Percentiles rank a stretch among this genome's conserved stretches.
Evolutionary conservation across 805 yeast species (phyloP).

Genomic region (Nakazawaea ishiwadae): DNA sequence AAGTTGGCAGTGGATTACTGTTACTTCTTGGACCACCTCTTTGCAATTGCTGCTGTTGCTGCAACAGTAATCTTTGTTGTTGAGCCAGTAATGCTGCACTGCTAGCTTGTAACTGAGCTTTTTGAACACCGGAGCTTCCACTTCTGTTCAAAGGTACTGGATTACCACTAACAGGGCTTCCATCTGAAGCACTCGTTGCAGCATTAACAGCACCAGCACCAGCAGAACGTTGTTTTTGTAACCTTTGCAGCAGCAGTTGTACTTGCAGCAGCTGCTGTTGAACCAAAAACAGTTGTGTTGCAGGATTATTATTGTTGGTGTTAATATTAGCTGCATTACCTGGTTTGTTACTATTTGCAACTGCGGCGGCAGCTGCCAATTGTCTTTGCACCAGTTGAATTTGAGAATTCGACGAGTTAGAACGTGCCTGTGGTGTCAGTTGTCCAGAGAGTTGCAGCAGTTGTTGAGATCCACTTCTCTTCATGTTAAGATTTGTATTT

Average conservation of each 20-base stretch:
- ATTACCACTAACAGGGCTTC: not conserved
- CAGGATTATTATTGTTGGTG: not conserved
- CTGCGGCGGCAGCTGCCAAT: conserved; percentile 12
- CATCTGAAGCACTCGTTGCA: conserved; percentile 1
- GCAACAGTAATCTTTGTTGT: conserved; percentile 11
- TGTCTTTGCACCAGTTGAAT: conserved; percentile 12
- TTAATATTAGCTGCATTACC: conserved; percentile 11
- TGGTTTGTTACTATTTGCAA: conserved; percentile 2
- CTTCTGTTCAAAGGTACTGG: not conserved
- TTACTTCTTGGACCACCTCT: conserved; percentile 8
- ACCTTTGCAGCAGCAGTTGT: conserved; percentile 13
- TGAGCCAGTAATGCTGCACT: conserved; percentile 12
- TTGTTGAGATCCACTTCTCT: conserved; percentile 3
- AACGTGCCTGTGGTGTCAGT: not conserved
- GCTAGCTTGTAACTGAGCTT: conserved; percentile 3
- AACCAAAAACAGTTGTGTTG: conserved; percentile 12
- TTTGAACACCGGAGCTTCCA: not conserved
- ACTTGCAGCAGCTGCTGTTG: conserved; percentile 15
- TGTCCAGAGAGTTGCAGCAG: not conserved
- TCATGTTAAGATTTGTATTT: conserved; percentile 1
- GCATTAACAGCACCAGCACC: not conserved
- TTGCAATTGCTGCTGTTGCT: conserved; percentile 13
- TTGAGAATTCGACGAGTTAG: conserved; percentile 8
- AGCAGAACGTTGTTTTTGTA: conserved; percentile 2
- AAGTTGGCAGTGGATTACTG: conserved; percentile 22